These are phyloP conservation scores for Candida schatavii DNA, from an alignment of 805 yeast species.

Conservation along the genomic window DNA sequence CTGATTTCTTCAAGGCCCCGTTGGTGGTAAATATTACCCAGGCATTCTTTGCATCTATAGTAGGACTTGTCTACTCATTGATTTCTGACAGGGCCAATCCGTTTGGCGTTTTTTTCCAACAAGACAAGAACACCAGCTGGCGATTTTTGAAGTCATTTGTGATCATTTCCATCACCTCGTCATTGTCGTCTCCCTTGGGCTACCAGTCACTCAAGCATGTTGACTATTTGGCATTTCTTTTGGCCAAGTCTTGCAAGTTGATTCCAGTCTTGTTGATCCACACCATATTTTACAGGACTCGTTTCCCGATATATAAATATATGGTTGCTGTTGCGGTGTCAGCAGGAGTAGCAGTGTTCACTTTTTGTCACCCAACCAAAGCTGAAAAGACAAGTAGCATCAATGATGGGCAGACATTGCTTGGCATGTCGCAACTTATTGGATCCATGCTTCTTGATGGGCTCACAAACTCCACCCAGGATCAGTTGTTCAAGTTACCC, in stretches of 20 bases:
- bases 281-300: slow-evolving; percentile 60
- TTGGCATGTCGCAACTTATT: slow-evolving; percentile 61
- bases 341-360: slow-evolving; percentile 76
- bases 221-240: slow-evolving; percentile 76
- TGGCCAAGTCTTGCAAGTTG: slow-evolving; percentile 91
- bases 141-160: slow-evolving; percentile 35
- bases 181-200: slow-evolving; percentile 81
- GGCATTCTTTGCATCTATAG: slow-evolving; percentile 64
- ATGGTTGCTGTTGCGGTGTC: slow-evolving; percentile 78
- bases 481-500: slow-evolving; percentile 62
- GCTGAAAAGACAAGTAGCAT: slow-evolving; percentile 18
- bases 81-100: slow-evolving; percentile 25
- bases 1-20: slow-evolving; percentile 66
- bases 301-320: slow-evolving; percentile 74
- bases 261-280: slow-evolving; percentile 93
- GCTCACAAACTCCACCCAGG: slow-evolving; percentile 90
- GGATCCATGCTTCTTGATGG: slow-evolving; percentile 82
- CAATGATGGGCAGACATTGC: slow-evolving; percentile 40
- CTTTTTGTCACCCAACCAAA: slow-evolving; percentile 46
- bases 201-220: slow-evolving; percentile 76
- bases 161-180: slow-evolving; percentile 68
- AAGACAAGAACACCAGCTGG: slow-evolving; percentile 13
- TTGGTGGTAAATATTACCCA: slow-evolving; percentile 75
- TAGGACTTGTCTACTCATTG: slow-evolving; percentile 61
- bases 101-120: slow-evolving; percentile 31